These are phyloP conservation scores for Actinidia polygama DNA, from an alignment of 179 eudicot genomes.

Conservation along the genomic window DNA sequence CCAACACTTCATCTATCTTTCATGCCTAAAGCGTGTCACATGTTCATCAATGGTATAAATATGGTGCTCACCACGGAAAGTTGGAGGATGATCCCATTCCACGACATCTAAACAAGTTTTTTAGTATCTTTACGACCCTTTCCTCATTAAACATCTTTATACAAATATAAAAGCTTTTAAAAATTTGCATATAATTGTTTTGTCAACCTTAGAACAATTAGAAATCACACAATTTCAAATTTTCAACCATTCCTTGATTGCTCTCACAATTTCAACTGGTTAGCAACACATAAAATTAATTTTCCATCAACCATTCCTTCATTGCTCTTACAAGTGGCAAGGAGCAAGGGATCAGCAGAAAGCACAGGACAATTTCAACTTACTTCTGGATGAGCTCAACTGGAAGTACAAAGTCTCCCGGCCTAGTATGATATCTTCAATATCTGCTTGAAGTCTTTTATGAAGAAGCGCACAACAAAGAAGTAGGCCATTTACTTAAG, in stretches of 20 bases:
- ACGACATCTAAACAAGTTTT: neutral
- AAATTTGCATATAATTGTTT: neutral
- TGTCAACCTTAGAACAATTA: neutral
- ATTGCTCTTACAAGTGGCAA: neutral
- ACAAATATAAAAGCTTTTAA: neutral
- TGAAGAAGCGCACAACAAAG: neutral
- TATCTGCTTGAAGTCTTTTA: neutral
- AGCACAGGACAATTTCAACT: neutral
- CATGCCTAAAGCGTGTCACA: neutral
- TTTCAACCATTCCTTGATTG: neutral
- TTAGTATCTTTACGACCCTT: conserved; percentile 5
- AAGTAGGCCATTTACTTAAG: neutral
- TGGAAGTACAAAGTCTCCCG: neutral
- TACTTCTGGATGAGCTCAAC: neutral
- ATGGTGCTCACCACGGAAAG: neutral
- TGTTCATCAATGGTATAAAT: neutral
- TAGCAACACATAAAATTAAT: neutral
- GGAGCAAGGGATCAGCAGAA: neutral
- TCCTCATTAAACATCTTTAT: neutral
- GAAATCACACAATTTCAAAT: neutral
- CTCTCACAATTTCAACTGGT: neutral
- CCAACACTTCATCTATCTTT: neutral
- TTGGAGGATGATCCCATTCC: too few relatives aligned
- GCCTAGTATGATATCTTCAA: neutral
- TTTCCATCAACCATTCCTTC: conserved; percentile 6